Percentiles rank a stretch among this genome's conserved stretches.
Conservation (phyloP, 768 basidiomycete genomes). For the Collybia sordida region DNA sequence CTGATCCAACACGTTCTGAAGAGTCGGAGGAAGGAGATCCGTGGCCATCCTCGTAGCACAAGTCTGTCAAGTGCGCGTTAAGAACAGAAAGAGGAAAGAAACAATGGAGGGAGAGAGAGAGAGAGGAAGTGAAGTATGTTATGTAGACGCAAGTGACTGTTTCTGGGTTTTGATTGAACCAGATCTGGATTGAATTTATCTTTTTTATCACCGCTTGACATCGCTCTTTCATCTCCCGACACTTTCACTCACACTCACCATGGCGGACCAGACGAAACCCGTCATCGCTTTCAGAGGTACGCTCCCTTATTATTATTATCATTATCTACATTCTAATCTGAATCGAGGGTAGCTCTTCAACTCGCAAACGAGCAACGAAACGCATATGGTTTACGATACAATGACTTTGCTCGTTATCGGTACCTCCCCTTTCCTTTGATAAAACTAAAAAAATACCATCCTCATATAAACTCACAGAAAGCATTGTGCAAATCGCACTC, state of each 20-base stretch:
- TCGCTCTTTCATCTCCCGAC: no score
- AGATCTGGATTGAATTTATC: constrained; percentile 2
- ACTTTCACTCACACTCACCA: constrained; percentile 13
- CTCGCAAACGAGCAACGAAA: constrained; percentile 87
- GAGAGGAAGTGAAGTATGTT: no score
- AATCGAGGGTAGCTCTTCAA: constrained; percentile 73
- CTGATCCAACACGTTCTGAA: constrained; percentile 95
- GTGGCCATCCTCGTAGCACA: constrained; percentile 42
- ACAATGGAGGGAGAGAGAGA: no score
- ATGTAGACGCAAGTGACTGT: not conserved
- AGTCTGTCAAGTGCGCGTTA: not conserved
- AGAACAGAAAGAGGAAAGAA: not conserved
- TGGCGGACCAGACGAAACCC: constrained; percentile 27
- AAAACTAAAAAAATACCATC: not conserved
- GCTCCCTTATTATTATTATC: not conserved
- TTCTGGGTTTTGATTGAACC: constrained; percentile 8
- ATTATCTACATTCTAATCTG: no score
- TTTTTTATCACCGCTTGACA: no score
- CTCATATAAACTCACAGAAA: no score
- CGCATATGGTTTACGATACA: constrained; percentile 88
- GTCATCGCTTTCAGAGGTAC: constrained; percentile 37
- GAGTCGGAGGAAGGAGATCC: constrained; percentile 75
- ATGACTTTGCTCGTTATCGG: constrained; percentile 87
- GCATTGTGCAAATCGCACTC: constrained; percentile 89
- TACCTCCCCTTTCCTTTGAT: constrained; percentile 28